Evolutionary conservation across 1,284 basidiomycete genomes (phyloP).

Genomic region (Trichosporon asahii): DNA sequence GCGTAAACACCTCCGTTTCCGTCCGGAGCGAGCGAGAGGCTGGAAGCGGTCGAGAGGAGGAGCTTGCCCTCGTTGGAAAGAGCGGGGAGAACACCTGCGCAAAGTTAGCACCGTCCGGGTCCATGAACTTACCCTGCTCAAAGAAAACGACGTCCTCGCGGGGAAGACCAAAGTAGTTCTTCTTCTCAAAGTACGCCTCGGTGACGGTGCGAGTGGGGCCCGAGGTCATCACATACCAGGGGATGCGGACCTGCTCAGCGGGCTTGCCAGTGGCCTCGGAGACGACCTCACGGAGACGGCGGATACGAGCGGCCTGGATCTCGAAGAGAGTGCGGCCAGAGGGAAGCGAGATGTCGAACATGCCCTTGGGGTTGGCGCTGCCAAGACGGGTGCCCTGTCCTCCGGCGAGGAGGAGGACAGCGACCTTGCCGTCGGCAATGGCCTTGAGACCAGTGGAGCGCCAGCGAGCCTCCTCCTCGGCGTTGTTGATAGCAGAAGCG

Average conservation of each 20-base stretch:
- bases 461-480: constrained; percentile 68
- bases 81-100: constrained; percentile 85
- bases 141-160: constrained; percentile 84
- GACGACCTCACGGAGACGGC: constrained; percentile 73
- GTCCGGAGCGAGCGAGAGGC: constrained; percentile 88
- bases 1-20: constrained; percentile 98
- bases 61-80: constrained; percentile 92
- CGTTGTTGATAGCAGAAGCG: constrained; percentile 60
- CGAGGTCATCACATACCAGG: constrained; percentile 99
- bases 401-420: constrained; percentile 93
- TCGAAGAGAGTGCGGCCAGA: constrained; percentile 93
- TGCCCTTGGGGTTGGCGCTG: constrained; percentile 89
- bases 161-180: constrained; percentile 80
- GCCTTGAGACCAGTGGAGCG: constrained; percentile 71
- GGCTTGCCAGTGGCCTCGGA: constrained; percentile 58
- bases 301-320: constrained; percentile 92
- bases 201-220: constrained; percentile 89
- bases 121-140: constrained; percentile 76
- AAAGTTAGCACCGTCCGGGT: constrained; percentile 16
- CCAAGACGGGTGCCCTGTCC: constrained; percentile 96
- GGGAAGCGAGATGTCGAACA: constrained; percentile 93
- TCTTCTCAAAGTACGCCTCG: constrained; percentile 74
- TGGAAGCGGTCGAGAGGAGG: constrained; percentile 72
- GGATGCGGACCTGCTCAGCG: constrained; percentile 62
- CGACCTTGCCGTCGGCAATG: constrained; percentile 76